Evolutionary conservation across 768 basidiomycete genomes (phyloP).

Genomic region (Kondoa malvinella): DNA sequence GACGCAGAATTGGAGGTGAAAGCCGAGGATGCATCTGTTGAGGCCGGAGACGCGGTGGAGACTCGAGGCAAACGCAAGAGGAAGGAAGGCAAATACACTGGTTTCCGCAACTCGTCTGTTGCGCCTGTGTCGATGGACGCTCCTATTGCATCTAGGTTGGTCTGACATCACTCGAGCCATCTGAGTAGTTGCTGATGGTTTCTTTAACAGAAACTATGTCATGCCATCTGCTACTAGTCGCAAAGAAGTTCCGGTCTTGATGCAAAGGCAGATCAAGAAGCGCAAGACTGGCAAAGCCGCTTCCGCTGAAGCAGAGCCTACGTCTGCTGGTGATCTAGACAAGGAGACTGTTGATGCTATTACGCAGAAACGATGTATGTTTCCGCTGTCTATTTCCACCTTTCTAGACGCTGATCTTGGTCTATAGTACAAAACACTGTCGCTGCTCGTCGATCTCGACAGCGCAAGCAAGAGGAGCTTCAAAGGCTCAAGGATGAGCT

Average conservation of each 20-base stretch:
- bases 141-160: constrained; percentile 21
- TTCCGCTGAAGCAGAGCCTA: background rate
- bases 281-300: background rate
- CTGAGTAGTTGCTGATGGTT: background rate
- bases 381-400: constrained; percentile 29
- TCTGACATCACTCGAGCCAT: background rate
- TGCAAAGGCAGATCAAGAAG: constrained; percentile 10
- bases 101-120: constrained; percentile 25
- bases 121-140: constrained; percentile 22
- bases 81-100: constrained; percentile 22
- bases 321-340: constrained; percentile 1
- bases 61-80: background rate
- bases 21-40: background rate
- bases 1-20: background rate
- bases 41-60: background rate
- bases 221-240: constrained; percentile 24
- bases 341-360: background rate
- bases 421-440: constrained; percentile 51
- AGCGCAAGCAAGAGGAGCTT: constrained; percentile 55
- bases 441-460: constrained; percentile 62
- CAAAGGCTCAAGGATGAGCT: constrained; percentile 42
- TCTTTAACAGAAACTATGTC: constrained; percentile 21
- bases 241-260: constrained; percentile 19
- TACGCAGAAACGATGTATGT: constrained; percentile 14
- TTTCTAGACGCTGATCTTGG: constrained; percentile 40